Conservation (phyloP, 2,329 filamentous ascomycete genomes). For the Pseudodiploospora longispora region DNA sequence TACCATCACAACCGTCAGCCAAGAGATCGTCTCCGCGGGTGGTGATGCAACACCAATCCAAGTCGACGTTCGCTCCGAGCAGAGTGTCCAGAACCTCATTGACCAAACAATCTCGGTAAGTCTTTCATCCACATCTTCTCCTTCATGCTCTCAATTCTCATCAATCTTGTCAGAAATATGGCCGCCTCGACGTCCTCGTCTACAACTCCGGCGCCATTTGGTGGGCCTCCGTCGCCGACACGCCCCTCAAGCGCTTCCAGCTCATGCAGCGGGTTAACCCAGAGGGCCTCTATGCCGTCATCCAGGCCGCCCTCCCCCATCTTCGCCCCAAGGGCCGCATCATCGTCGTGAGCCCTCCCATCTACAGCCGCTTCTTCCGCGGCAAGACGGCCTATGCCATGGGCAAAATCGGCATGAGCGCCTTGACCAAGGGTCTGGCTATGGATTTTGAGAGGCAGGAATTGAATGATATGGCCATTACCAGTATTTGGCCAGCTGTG, state of each 20-base stretch:
- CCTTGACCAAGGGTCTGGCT: slow-evolving; percentile 70
- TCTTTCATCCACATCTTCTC: background rate
- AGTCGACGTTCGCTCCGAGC: slow-evolving; percentile 61
- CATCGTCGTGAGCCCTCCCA: slow-evolving; percentile 73
- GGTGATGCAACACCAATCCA: slow-evolving; percentile 57
- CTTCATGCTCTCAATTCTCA: background rate
- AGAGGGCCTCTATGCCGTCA: slow-evolving; percentile 64
- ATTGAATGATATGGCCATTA: slow-evolving; percentile 62
- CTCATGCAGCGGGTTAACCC: slow-evolving; percentile 70
- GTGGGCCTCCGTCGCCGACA: slow-evolving; percentile 69
- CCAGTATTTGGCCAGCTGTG: slow-evolving; percentile 73
- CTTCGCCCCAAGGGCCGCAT: slow-evolving; percentile 55
- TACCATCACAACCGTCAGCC: slow-evolving; percentile 72
- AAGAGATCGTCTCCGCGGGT: slow-evolving; percentile 60
- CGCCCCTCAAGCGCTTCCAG: slow-evolving; percentile 67
- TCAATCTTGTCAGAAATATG: slow-evolving; percentile 36
- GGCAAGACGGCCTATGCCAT: slow-evolving; percentile 80
- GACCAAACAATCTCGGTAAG: slow-evolving; percentile 40
- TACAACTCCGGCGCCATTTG: slow-evolving; percentile 85
- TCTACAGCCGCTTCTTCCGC: slow-evolving; percentile 76
- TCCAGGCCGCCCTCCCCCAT: slow-evolving; percentile 62
- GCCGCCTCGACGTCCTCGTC: slow-evolving; percentile 62
- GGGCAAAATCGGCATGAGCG: slow-evolving; percentile 74
- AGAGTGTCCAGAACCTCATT: slow-evolving; percentile 53
- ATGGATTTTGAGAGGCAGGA: slow-evolving; percentile 71